Evolutionary conservation across 768 basidiomycete genomes (phyloP), one percentile per base, ranked within the genome.

Genomic region (Podaxis sp.): DNA sequence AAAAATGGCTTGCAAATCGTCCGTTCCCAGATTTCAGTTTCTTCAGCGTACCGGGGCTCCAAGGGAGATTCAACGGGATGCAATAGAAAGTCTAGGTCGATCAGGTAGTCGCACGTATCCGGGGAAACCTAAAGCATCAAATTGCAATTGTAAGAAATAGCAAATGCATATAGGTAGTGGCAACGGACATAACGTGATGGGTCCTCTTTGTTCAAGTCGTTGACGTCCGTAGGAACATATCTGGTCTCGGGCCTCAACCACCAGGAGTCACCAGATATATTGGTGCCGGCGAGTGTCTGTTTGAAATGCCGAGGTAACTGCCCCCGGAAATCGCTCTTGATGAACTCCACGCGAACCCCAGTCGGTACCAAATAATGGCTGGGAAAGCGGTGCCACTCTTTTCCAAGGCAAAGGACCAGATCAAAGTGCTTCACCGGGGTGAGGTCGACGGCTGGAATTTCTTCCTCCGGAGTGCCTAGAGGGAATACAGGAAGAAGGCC

Each of bases 371-470:
- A 82, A 74, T 91, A 98, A 72, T 91, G 90, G 3, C 93, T 87
- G 2, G 95, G 92, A 80, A 95, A 99, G 24, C 96, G 84, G 71
- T 98, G 81, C 97, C 97, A 99, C 75, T 99, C 97, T 73, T 95
- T 96, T 53, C 90, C 93, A 56, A 91, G 80, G 75, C 97, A 99
- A 1, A 99, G 71, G 30, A 81, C 85, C 62, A 99, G 76, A 61
- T 87, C 83, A 68, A 95, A 86, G 12, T 84, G 79, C 61, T 80
- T 80, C 70, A 98, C 78, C 0, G 84, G 86, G 0, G 87, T 74
- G 28, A 93, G 79, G 70, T 93, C 88, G 40, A 95, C 80, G 38
- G 80, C 80, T 12, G 78, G 79, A 3, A 67, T 72, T 59, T 82
- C 76, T 10, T 82, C 80, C 60, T 83, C 80, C 24, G 66, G 66